Conservation (phyloP, 2,329 filamentous ascomycete species). For the Bipolaris sorokiniana region DNA sequence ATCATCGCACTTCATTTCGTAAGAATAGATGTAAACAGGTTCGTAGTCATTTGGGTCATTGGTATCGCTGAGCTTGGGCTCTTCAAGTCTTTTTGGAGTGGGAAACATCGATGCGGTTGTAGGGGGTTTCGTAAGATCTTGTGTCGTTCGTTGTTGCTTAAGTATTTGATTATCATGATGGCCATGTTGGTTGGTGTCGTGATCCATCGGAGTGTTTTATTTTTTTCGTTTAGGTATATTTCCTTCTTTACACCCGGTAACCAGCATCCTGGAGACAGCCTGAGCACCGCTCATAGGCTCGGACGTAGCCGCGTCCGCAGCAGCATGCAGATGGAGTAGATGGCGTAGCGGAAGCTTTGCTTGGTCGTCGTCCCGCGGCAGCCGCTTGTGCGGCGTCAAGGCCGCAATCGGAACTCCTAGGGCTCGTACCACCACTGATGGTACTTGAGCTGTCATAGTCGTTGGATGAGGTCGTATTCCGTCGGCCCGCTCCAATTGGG, state of each 20-base stretch:
- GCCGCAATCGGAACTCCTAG: constrained; percentile 55
- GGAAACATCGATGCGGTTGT: constrained; percentile 2
- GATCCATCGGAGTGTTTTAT: background rate
- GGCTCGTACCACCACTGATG: constrained; percentile 63
- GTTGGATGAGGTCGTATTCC: constrained; percentile 54
- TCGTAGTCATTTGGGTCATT: constrained; percentile 10
- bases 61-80: constrained; percentile 48
- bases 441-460: constrained; percentile 60
- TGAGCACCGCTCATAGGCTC: constrained; percentile 52
- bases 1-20: constrained; percentile 1
- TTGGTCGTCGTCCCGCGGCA: constrained; percentile 39
- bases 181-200: background rate
- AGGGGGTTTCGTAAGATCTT: background rate
- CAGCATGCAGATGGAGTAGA: constrained; percentile 38
- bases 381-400: constrained; percentile 42
- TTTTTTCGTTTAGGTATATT: background rate
- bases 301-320: constrained; percentile 49
- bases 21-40: background rate
- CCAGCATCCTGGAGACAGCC: constrained; percentile 52
- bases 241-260: constrained; percentile 33
- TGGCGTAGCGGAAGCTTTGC: constrained; percentile 43
- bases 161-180: constrained; percentile 1
- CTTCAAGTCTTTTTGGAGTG: constrained; percentile 38
- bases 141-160: constrained; percentile 23
- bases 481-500: constrained; percentile 66